These are phyloP conservation scores for Gastrolobium bilobum DNA, from an alignment of 306 rosid genomes.

Conservation along the genomic window DNA sequence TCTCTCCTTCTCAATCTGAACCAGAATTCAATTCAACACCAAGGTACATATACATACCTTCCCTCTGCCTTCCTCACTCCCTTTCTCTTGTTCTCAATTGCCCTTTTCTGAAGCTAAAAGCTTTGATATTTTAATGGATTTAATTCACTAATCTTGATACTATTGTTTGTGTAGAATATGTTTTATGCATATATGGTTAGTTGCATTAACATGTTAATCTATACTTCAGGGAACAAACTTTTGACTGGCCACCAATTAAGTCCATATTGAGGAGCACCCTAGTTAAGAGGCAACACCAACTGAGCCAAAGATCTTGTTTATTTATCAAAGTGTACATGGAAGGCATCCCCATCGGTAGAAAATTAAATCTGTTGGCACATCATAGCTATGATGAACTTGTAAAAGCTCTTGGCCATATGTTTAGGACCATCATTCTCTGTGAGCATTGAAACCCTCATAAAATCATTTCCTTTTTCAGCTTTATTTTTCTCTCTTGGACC, in stretches of 20 bases:
- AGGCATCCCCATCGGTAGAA: slow-evolving; percentile 68
- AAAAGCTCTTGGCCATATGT: slow-evolving; percentile 58
- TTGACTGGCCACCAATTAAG: slow-evolving; percentile 66
- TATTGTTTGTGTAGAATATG: not conserved
- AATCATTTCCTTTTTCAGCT: slow-evolving; percentile 15
- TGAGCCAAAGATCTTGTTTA: slow-evolving; percentile 47
- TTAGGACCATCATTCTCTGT: slow-evolving; percentile 60
- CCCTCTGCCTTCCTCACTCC: not conserved
- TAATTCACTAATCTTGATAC: not conserved
- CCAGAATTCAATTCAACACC: slow-evolving; percentile 39
- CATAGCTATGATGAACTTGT: slow-evolving; percentile 60
- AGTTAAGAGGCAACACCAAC: slow-evolving; percentile 49
- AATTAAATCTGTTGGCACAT: slow-evolving; percentile 60
- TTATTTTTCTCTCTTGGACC: not conserved
- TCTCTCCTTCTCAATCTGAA: slow-evolving; percentile 48
- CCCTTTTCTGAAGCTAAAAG: slow-evolving; percentile 25
- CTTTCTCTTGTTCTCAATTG: not conserved
- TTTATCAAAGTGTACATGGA: slow-evolving; percentile 67
- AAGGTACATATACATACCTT: slow-evolving; percentile 38
- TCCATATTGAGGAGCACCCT: slow-evolving; percentile 58
- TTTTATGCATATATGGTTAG: slow-evolving; percentile 32
- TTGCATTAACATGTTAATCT: slow-evolving; percentile 20
- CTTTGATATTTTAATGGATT: not conserved
- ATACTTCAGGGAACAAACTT: slow-evolving; percentile 51
- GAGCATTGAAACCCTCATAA: slow-evolving; percentile 42